Conservation (phyloP, 352 stramenopile species). For the Phytophthora ohioensis region DNA sequence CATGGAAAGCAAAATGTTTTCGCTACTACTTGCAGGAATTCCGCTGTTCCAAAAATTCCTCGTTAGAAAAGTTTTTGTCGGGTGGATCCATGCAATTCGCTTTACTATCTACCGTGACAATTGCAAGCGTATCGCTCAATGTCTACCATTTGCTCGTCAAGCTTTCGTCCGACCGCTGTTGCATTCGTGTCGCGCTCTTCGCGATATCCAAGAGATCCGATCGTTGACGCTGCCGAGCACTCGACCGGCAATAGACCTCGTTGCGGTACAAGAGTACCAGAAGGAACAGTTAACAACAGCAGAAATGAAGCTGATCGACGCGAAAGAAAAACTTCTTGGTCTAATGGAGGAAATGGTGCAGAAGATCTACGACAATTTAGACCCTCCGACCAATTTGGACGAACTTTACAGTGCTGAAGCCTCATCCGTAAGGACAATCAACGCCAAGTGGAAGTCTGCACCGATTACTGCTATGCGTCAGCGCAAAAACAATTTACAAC, state of each 20-base stretch:
- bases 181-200: constrained; percentile 44
- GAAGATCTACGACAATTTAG: constrained; percentile 44
- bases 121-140: constrained; percentile 39
- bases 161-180: constrained; percentile 56
- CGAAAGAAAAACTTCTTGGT: constrained; percentile 62
- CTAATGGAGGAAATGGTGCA: constrained; percentile 67
- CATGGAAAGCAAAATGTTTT: constrained; percentile 81
- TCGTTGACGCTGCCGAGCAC: constrained; percentile 52
- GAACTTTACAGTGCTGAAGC: constrained; percentile 59
- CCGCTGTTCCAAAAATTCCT: constrained; percentile 83
- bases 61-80: constrained; percentile 61
- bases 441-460: constrained; percentile 70
- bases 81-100: constrained; percentile 52
- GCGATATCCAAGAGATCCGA: constrained; percentile 51
- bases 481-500: constrained; percentile 42
- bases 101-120: constrained; percentile 56
- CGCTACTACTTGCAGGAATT: constrained; percentile 69
- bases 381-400: constrained; percentile 59
- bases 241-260: constrained; percentile 38
- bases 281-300: constrained; percentile 45
- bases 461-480: constrained; percentile 57
- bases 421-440: constrained; percentile 50
- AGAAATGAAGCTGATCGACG: constrained; percentile 73
- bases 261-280: constrained; percentile 57
- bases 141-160: constrained; percentile 49